Evolutionary conservation across 1,284 basidiomycete genomes (phyloP), one percentile per base, ranked within the genome.

Genomic region (Laetiporus sulphureus): DNA sequence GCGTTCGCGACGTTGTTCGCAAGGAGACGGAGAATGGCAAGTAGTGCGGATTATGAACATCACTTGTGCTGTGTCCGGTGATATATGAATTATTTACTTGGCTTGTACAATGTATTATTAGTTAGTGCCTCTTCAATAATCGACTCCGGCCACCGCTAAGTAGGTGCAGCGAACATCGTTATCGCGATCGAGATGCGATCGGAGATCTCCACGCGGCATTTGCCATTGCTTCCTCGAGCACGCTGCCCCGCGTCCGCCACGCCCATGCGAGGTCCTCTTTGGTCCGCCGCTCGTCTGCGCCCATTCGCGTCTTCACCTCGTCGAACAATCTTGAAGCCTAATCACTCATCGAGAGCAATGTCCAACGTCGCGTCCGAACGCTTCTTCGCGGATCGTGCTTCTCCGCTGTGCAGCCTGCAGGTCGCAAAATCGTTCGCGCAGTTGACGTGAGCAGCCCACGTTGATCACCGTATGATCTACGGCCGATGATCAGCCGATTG

Each of bases 391-490:
- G 86, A 90, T 65, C 70, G 69, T 29, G 61, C 67, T 13, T 72
- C 82, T 15, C 86, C 87, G 13, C 61, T 86, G 36, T 86, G 84
- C 56, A 70, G 76, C 47, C 65, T 90, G 41, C 71, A 82, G 33
- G 72, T 85, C 24, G 70, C 68, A 16, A 74, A 75, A 41, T 73
- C 82, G 1, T 90, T 87, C 54, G 62, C 63, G n/a, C 78, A 73
- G 48, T 66, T 89, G 37, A 83, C 74, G 83, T 81, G 36, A 40
- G 63, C 39, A 10, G 19, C 15, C 15, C 21, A 19, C 25, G 19
- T 7, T 25, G n/a, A 27, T 33, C 11, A 23, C n/a, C n/a, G 37
- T 24, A 18, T 23, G 34, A 27, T 15, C 27, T 18, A 8, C 12
- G 27, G 27, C 12, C 42, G 31, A 25, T 25, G 24, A 2, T 36